Evolutionary conservation across 2,329 filamentous ascomycete genomes (phyloP), one percentile per base, ranked within the genome.

Genomic region (Sporothrix luriei): DNA sequence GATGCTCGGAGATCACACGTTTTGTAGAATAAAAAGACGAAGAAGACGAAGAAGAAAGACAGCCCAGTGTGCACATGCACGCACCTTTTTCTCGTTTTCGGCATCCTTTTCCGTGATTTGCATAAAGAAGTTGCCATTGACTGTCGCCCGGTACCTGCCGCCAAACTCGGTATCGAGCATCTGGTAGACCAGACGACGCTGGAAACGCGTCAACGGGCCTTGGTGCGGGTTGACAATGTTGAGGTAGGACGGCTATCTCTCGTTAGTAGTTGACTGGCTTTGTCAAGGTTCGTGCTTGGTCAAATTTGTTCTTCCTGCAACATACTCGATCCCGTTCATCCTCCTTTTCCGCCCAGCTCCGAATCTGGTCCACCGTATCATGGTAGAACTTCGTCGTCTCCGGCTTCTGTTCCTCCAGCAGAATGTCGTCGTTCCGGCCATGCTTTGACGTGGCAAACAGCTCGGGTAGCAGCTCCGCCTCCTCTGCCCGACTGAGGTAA

Each of bases 401-500:
- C 5, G 16, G 40, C 6, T 70, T 67, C 10, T 73, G 65, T 1
- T 38, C 11, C 0, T 24, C 46, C 0, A 74, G n/a, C 19, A 73
- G 68, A 40, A 69, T 48, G 5, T 16, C 11, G 0, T 69, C 46
- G 1, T 38, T 43, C 0, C 67, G 33, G 9, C 9, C 14, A 10
- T 33, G 49, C n/a, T 10, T 1, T 21, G 68, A 52, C 48, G 29
- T 46, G 10, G 54, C 13, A 16, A 72, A 9, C 13, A 74, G 69
- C 7, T 59, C n/a, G 0, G 46, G 26, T 4, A 2, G 6, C 38
- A 68, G 21, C 11, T 75, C 68, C 0, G 49, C 7, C 38, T 75
- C 69, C 59, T 77, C 76, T 4, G 71, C 64, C 3, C 69, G 70
- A 46, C 75, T 78, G 3, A 81, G 74, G 51, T 79, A 81, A 3